Base-by-base conservation (phyloP, 306 rosid species). In the Hippophae gyantsensis region DNA sequence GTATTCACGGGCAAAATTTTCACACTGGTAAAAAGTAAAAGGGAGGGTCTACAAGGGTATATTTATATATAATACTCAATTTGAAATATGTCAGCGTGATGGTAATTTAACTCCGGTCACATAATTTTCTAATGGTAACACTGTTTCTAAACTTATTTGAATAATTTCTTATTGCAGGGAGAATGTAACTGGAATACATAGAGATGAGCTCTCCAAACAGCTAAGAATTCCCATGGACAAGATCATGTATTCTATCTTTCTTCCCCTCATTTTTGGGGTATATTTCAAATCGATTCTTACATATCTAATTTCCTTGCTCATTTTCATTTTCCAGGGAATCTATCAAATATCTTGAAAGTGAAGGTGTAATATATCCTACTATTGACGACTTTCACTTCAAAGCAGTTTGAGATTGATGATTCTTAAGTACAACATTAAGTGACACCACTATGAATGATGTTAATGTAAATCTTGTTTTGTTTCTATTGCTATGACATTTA, bases 341-440 rank as follows among this genome's bases (percentile, higher is more conserved):
- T 11, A 74, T 92, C 23, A 82, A 76, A 70, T 43, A 86, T 48
- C 95, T 86, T 46, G 90, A 84, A 69, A 94, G 84, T 8, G 99
- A 92, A 26, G 96, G 99, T 60, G 18, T 76, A 26, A 77, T 88
- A 54, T 92, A 88, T 80, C 86, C 96, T 62, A 92, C 99, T 58
- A 80, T 80, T 13, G 99, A 92, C 64, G 99, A 92, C 62, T 76
- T 65, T 76, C 99, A 92, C 66, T 92, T 70, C 84, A 92, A 92
- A 73, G 74, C 76, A 65, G 87, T 89, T 65, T 77, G 79, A 78
- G 66, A 67, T 52, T 48, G 78, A 32, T 46, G 53, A 10, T 32
- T 18, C 5, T 23, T 13, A 43, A 27, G 13, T 27, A 48, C 13
- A 48, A 27, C 26, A 9, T 43, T n/a, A 58, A 25, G 61, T 27